Evolutionary conservation across 148 eudicot genomes (phyloP).

Genomic region (Camellia granthamiana): DNA sequence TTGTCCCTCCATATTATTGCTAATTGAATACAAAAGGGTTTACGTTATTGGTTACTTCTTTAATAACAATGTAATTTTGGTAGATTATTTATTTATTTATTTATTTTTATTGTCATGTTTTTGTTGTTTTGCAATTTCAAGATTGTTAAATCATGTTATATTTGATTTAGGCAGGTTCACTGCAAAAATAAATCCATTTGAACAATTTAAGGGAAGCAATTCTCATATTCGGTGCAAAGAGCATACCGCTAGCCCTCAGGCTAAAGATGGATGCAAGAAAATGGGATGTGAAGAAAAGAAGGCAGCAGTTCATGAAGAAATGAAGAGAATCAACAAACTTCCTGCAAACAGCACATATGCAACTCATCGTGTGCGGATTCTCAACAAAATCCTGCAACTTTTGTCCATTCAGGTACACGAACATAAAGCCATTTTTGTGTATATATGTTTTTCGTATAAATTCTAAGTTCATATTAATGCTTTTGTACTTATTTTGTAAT

Average conservation of each 20-base stretch:
- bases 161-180: not conserved
- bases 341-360: conserved; percentile 76
- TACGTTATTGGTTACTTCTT: too few species aligned
- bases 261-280: conserved; percentile 33
- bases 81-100: too few species aligned
- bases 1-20: too few species aligned
- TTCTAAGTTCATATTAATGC: not conserved
- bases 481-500: not conserved
- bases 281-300: conserved; percentile 40
- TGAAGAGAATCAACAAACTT: conserved; percentile 59
- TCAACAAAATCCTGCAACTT: conserved; percentile 72
- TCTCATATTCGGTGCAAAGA: not conserved
- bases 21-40: too few species aligned
- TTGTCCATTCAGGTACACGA: conserved; percentile 61
- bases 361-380: conserved; percentile 70
- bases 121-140: too few species aligned
- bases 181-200: conserved; percentile 21
- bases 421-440: not conserved
- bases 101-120: not conserved
- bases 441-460: not conserved
- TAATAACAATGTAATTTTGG: too few species aligned
- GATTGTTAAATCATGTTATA: not conserved
- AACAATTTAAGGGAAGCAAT: not conserved
- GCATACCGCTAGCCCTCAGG: conserved; percentile 8
- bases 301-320: conserved; percentile 59